These are phyloP conservation scores for Dichomitus squalens DNA, from an alignment of 1,284 basidiomycete species.

Conservation along the genomic window DNA sequence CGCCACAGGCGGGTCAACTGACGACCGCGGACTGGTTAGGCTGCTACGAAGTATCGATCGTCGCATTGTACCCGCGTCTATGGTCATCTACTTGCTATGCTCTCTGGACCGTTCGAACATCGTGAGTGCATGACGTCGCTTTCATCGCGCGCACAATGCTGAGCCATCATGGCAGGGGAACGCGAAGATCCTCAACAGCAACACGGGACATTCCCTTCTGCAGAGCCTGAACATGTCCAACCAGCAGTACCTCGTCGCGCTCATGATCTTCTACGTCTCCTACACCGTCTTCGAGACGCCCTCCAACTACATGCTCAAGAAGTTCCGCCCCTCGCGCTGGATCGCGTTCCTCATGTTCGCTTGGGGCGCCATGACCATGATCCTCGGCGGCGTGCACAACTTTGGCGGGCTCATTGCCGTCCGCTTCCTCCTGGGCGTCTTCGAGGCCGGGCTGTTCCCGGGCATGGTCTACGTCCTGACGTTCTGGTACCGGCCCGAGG, in stretches of 20 bases:
- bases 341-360: conserved; percentile 42
- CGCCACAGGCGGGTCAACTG: neutral
- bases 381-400: conserved; percentile 36
- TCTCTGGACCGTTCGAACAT: conserved; percentile 43
- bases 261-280: conserved; percentile 42
- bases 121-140: conserved; percentile 21
- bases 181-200: conserved; percentile 39
- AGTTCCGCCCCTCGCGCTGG: conserved; percentile 37
- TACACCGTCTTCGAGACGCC: conserved; percentile 42
- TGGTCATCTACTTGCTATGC: conserved; percentile 40
- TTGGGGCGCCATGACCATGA: conserved; percentile 45
- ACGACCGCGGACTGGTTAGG: conserved; percentile 6
- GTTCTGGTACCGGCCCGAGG: conserved; percentile 43
- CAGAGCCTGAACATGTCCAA: conserved; percentile 34
- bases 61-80: conserved; percentile 31
- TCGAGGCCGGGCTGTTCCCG: conserved; percentile 68
- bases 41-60: conserved; percentile 31
- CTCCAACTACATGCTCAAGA: conserved; percentile 47
- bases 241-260: conserved; percentile 38
- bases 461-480: conserved; percentile 51
- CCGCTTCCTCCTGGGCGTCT: conserved; percentile 61
- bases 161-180: conserved; percentile 31
- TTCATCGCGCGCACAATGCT: neutral
- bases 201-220: conserved; percentile 36
- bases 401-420: conserved; percentile 43